Evolutionary conservation across 805 yeast genomes (phyloP).

Genomic region (Spathaspora passalidarum): DNA sequence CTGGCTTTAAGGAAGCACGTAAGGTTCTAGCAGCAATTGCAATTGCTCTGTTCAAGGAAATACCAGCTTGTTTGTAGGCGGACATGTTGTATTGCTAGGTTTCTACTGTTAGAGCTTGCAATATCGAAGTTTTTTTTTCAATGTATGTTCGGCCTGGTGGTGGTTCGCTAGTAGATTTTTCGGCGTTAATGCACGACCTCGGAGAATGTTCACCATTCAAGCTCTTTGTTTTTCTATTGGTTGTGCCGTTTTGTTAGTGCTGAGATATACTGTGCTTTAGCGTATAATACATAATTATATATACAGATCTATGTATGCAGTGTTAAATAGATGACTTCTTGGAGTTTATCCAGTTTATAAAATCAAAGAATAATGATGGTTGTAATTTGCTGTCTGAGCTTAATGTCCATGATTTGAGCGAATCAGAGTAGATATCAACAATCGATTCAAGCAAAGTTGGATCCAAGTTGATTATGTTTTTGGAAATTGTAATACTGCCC

Average conservation of each 20-base stretch:
- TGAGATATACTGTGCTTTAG: too few species aligned
- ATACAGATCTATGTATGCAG: neutral
- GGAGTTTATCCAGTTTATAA: slow-evolving; percentile 75
- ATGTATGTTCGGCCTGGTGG: too few species aligned
- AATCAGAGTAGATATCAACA: slow-evolving; percentile 51
- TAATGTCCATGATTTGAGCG: slow-evolving; percentile 61
- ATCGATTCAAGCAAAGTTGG: slow-evolving; percentile 39
- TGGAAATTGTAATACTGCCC: slow-evolving; percentile 62
- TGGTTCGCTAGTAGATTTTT: too few species aligned
- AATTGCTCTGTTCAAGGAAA: slow-evolving; percentile 77
- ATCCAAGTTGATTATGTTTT: slow-evolving; percentile 44
- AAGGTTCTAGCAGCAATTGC: slow-evolving; percentile 87
- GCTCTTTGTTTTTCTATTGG: too few species aligned
- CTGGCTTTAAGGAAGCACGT: slow-evolving; percentile 86
- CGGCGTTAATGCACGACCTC: too few species aligned
- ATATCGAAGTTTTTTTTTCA: neutral
- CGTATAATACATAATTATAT: too few species aligned
- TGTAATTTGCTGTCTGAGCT: slow-evolving; percentile 45
- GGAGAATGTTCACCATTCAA: too few species aligned
- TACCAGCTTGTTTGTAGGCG: slow-evolving; percentile 50
- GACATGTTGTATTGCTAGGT: slow-evolving; percentile 27
- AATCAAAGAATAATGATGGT: slow-evolving; percentile 65
- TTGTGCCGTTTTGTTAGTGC: too few species aligned
- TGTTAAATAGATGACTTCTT: slow-evolving; percentile 24
- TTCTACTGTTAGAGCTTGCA: neutral